phyloP scores from a whole-genome alignment of 768 basidiomycete genomes.

The Daedaleopsis sinensis region DNA sequence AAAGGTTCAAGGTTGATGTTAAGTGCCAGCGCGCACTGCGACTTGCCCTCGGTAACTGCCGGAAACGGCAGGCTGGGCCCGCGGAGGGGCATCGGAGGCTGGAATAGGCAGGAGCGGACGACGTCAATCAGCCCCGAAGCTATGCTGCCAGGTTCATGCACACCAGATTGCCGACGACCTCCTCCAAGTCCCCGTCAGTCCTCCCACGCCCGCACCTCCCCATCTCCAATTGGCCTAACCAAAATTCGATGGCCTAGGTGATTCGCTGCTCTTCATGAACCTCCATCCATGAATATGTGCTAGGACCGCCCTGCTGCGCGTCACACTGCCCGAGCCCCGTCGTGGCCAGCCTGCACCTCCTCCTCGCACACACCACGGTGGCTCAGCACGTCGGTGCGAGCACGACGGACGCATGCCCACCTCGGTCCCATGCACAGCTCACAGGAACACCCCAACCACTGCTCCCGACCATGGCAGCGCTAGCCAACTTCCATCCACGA shows the following conservation, averaged over 20 bases:
- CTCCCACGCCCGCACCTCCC: too few relatives aligned
- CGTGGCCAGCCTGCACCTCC: background rate
- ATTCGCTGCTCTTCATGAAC: background rate
- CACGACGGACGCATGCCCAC: constrained; percentile 12
- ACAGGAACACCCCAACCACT: constrained; percentile 3
- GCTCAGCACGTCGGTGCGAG: constrained; percentile 1
- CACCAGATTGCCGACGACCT: background rate
- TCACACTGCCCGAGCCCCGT: background rate
- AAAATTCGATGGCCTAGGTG: background rate
- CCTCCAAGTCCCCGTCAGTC: constrained; percentile 13
- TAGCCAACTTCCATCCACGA: constrained; percentile 5
- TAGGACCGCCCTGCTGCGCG: background rate
- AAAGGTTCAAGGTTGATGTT: constrained; percentile 3
- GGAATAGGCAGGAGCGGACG: background rate
- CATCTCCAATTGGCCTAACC: constrained; percentile 2
- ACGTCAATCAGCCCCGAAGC: constrained; percentile 18
- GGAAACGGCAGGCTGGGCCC: constrained; percentile 5
- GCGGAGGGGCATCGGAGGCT: constrained; percentile 4
- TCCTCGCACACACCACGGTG: constrained; percentile 5
- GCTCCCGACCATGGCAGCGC: background rate
- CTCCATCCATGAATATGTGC: background rate
- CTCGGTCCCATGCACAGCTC: constrained; percentile 12
- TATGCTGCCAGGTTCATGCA: constrained; percentile 17
- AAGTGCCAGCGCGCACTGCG: background rate
- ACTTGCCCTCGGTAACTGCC: constrained; percentile 1